These are phyloP conservation scores for Chaetomiaceae sp. DNA, from an alignment of 2,329 filamentous ascomycete species.

Conservation along the genomic window DNA sequence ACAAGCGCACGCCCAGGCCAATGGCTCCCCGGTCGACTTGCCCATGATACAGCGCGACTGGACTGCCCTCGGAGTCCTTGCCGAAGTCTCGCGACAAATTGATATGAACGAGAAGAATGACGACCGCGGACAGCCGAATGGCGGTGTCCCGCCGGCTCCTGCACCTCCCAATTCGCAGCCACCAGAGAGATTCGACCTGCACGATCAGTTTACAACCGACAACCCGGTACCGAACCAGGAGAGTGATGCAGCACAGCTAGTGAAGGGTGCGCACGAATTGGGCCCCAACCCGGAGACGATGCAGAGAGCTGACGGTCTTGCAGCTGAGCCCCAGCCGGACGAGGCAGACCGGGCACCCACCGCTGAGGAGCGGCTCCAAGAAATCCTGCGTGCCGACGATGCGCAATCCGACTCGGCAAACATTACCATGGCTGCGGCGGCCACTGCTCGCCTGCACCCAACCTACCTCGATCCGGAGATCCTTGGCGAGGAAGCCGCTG, in stretches of 20 bases:
- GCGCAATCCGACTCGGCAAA: constrained; percentile 43
- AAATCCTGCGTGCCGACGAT: constrained; percentile 36
- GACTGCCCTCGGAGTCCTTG: constrained; percentile 79
- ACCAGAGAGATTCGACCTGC: constrained; percentile 46
- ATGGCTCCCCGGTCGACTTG: constrained; percentile 32
- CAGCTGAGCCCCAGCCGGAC: constrained; percentile 15
- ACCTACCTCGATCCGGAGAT: constrained; percentile 49
- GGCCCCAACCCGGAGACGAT: background rate
- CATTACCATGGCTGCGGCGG: constrained; percentile 53
- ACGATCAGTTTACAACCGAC: constrained; percentile 56
- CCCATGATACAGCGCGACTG: constrained; percentile 48
- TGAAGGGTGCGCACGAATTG: constrained; percentile 33
- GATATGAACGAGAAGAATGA: constrained; percentile 61
- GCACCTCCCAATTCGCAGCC: constrained; percentile 22
- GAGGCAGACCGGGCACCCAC: constrained; percentile 35
- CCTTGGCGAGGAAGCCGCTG: constrained; percentile 27
- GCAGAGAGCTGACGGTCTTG: constrained; percentile 3
- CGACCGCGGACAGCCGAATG: constrained; percentile 39
- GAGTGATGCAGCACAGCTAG: constrained; percentile 31
- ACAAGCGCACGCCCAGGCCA: constrained; percentile 22
- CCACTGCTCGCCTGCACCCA: constrained; percentile 51
- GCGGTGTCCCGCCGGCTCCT: constrained; percentile 22
- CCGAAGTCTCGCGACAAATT: constrained; percentile 80
- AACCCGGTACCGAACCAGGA: constrained; percentile 51
- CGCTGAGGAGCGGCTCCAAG: constrained; percentile 48